phyloP scores from a whole-genome alignment of 176 grass and related monocot genomes.

The Juncus effusus region DNA sequence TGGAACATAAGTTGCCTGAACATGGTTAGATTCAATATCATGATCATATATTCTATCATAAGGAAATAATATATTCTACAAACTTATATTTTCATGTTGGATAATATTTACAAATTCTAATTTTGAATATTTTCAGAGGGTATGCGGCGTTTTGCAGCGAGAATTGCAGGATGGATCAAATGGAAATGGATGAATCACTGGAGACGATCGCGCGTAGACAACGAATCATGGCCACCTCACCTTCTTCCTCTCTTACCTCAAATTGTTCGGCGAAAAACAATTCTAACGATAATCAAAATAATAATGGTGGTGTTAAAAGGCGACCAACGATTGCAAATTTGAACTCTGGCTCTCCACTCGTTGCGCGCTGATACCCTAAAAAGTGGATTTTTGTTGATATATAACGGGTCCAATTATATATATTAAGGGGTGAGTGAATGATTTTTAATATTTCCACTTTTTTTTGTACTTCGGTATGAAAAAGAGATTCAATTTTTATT shows the following conservation, averaged over 20 bases:
- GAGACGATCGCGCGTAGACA: constrained; percentile 39
- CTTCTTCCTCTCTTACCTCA: not conserved
- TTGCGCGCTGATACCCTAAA: constrained; percentile 28
- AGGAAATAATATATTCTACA: too few relatives aligned
- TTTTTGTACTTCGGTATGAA: not conserved
- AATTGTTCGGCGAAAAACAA: not conserved
- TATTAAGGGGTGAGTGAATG: not conserved
- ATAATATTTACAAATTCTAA: not conserved
- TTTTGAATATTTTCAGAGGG: constrained; percentile 37
- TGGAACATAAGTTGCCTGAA: too few relatives aligned
- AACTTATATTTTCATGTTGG: too few relatives aligned
- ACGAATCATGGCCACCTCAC: not conserved
- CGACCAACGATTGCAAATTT: constrained; percentile 55
- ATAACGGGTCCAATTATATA: not conserved
- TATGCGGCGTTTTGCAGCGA: constrained; percentile 69
- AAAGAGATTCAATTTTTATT: not conserved
- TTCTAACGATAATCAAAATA: not conserved
- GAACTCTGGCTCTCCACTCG: constrained; percentile 21
- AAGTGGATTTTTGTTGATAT: not conserved
- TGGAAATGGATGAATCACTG: constrained; percentile 76
- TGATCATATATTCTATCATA: too few relatives aligned
- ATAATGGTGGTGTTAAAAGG: constrained; percentile 25
- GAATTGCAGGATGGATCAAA: constrained; percentile 67
- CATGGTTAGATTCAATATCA: too few relatives aligned
- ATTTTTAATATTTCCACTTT: not conserved